Evolutionary conservation across 2,329 filamentous ascomycete species (phyloP).

Genomic region (Pyricularia grisea): DNA sequence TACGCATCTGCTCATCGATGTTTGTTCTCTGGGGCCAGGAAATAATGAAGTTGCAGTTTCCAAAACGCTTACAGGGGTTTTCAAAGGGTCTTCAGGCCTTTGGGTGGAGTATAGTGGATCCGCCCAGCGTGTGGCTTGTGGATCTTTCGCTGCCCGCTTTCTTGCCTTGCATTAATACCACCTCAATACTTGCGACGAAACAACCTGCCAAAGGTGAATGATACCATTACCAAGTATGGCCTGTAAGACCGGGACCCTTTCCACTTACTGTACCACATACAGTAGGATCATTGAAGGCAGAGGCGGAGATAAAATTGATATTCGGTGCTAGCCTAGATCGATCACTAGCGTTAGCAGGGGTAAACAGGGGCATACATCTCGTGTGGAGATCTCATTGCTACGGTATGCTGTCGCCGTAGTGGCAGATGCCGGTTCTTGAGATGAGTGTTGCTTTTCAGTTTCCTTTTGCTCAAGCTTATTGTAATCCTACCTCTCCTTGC

Average conservation of each 20-base stretch:
- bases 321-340: background rate
- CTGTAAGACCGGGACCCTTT: background rate
- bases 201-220: background rate
- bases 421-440: background rate
- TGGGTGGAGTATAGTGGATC: background rate
- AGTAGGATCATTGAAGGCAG: background rate
- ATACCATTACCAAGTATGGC: background rate
- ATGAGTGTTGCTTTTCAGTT: background rate
- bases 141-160: background rate
- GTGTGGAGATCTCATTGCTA: background rate
- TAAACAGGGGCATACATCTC: background rate
- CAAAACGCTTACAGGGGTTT: background rate
- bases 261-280: background rate
- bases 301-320: background rate
- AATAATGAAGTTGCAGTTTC: slow-evolving; percentile 1
- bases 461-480: background rate
- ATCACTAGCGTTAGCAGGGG: background rate
- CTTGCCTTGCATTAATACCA: background rate
- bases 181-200: background rate
- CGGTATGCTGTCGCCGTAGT: background rate
- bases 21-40: background rate
- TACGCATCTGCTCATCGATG: background rate
- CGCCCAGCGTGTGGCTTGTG: background rate
- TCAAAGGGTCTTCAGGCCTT: background rate
- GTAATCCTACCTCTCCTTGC: background rate